Base-by-base conservation (phyloP, 441 rosid genomes). In the Aleurites moluccanus region DNA sequence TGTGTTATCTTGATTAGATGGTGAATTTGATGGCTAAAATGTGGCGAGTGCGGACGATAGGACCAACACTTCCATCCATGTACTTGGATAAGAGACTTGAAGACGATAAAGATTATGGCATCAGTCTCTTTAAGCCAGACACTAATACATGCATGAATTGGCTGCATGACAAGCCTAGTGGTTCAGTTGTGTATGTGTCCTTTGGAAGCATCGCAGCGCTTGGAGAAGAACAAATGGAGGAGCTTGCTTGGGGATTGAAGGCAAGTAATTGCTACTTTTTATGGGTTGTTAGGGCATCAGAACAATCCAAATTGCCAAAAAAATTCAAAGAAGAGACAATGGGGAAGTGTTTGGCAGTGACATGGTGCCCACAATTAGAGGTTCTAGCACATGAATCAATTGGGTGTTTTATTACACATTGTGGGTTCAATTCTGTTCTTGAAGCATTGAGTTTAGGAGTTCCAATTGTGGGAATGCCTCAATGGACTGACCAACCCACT, bases 251-350 rank as follows among this genome's bases (percentile, higher is more conserved):
- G 57, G 92, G 83, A 0, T 13, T 83, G 71, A 82, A 83, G 64
- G 59, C 1, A 14, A 79, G 78, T 11, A 40, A 74, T 65, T 73
- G 64, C 59, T 73, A 80, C 64, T 88, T 83, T 80, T 28, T 91
- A 21, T 88, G 94, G 97, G 90, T 87, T 11, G 87, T 87, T 4
- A 83, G 87, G 68, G 86, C 73, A 66, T 68, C 85, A 1, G 92
- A 85, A 38, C 77, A 80, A 50, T 7, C 79, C 38, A 92, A 90
- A 59, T 79, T 88, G 1, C 92, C 91, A 0, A 1, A 23, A 10
- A 71, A 80, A 23, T 85, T 85, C 73, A 52, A 45, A 14, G 73
- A 81, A 18, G 81, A 75, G 73, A 70, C 75, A 6, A 23, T 33
- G 0, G 69, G 50, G 20, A 78, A 75, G 30, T 62, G 72, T 10